Conservation (phyloP, 148 eudicot genomes). For the Nyssa sinensis region DNA sequence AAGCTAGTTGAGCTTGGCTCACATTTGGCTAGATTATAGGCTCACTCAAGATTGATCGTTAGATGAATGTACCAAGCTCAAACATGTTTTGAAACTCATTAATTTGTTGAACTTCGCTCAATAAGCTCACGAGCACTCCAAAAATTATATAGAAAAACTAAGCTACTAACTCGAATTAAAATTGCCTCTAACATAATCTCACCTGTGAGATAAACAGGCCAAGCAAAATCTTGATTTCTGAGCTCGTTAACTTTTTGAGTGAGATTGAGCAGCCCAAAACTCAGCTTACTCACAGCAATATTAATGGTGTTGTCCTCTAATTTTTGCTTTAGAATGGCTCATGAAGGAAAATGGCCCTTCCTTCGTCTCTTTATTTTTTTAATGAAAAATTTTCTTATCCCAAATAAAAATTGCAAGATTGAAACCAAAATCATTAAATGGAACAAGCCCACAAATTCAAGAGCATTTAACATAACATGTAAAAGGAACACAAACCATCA, state of each 20-base stretch:
- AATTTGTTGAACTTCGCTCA: too few relatives aligned
- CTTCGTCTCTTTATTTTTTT: neutral
- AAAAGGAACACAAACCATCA: conserved; percentile 61
- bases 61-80: neutral
- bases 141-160: too few relatives aligned
- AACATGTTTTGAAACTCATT: neutral
- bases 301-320: too few relatives aligned
- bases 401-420: neutral
- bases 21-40: neutral
- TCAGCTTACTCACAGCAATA: neutral
- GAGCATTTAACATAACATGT: neutral
- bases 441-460: conserved; percentile 7
- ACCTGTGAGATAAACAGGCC: too few relatives aligned
- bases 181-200: too few relatives aligned
- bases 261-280: neutral
- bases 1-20: neutral
- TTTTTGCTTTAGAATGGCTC: neutral
- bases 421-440: neutral
- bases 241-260: neutral
- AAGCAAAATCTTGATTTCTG: too few relatives aligned
- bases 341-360: too few relatives aligned
- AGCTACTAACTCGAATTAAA: too few relatives aligned
- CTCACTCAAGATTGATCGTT: neutral
- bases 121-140: too few relatives aligned
- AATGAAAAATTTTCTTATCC: neutral